Conservation (phyloP, 129 eudicot species). For the Chrysanthemum makinoi region DNA sequence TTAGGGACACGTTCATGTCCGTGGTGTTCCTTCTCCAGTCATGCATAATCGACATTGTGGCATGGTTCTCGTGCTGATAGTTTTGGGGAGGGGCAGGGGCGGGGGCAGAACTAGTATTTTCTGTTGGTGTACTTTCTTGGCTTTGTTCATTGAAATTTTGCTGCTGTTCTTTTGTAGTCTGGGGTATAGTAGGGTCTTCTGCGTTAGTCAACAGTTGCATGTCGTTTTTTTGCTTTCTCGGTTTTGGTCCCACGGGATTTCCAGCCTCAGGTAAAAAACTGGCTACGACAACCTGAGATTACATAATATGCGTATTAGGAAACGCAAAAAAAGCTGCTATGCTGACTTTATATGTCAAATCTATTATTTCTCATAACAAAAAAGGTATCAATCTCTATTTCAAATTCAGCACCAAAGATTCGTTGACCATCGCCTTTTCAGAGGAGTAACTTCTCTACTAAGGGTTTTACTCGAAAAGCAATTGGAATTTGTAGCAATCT, state of each 20-base stretch:
- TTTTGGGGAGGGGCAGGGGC: constrained; percentile 28
- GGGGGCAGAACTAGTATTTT: constrained; percentile 20
- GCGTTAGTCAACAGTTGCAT: constrained; percentile 10
- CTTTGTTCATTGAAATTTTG: constrained; percentile 31
- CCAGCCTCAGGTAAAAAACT: constrained; percentile 53
- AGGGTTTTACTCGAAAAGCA: neutral
- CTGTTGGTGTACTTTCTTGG: constrained; percentile 26
- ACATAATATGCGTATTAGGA: neutral
- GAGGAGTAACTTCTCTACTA: neutral
- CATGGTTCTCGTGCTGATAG: constrained; percentile 34
- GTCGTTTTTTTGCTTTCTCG: constrained; percentile 3
- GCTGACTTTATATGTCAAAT: neutral
- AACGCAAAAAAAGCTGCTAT: neutral
- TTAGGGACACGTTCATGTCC: constrained; percentile 64
- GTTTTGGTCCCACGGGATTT: constrained; percentile 29
- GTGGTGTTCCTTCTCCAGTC: constrained; percentile 47
- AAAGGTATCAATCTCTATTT: neutral
- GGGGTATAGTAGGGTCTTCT: constrained; percentile 18
- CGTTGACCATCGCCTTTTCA: neutral
- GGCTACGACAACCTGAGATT: constrained; percentile 60
- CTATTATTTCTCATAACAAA: neutral
- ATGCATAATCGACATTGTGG: constrained; percentile 23
- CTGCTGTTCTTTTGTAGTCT: constrained; percentile 29
- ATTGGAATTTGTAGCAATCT: neutral
- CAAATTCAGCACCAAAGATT: neutral